Percentiles rank a stretch among this genome's conserved stretches.
These are phyloP conservation scores for Boletus speciosus DNA, from an alignment of 768 basidiomycete genomes.

Conservation along the genomic window DNA sequence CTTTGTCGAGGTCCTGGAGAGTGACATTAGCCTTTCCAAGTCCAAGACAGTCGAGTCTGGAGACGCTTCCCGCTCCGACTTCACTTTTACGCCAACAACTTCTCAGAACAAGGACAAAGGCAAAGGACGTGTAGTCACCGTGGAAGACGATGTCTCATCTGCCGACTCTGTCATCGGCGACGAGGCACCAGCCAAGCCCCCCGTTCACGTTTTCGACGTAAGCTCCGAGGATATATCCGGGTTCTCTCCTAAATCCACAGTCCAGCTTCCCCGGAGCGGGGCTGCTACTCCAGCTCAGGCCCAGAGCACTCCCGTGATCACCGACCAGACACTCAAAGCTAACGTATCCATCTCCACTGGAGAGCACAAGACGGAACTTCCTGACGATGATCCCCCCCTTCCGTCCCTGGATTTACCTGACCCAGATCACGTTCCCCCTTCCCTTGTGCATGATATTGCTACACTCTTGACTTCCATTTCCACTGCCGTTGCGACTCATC, in stretches of 20 bases:
- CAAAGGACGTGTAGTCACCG: slow-evolving; percentile 28
- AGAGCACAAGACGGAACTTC: slow-evolving; percentile 10
- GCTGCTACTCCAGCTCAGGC: slow-evolving; percentile 33
- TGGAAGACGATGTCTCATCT: slow-evolving; percentile 36
- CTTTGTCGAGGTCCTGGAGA: slow-evolving; percentile 57
- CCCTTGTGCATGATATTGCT: slow-evolving; percentile 64
- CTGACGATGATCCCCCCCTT: slow-evolving; percentile 46
- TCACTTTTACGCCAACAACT: slow-evolving; percentile 13
- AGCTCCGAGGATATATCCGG: slow-evolving; percentile 27
- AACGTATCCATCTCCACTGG: slow-evolving; percentile 4
- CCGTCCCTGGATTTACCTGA: slow-evolving; percentile 41
- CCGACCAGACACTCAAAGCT: slow-evolving; percentile 20
- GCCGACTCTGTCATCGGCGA: slow-evolving; percentile 39
- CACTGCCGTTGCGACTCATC: slow-evolving; percentile 57
- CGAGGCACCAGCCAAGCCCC: slow-evolving; percentile 50
- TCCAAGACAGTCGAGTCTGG: slow-evolving; percentile 30
- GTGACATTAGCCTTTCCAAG: slow-evolving; percentile 35
- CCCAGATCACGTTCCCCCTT: slow-evolving; percentile 32
- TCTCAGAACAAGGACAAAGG: slow-evolving; percentile 50
- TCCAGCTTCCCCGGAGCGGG: slow-evolving; percentile 18
- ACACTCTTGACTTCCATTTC: slow-evolving; percentile 54
- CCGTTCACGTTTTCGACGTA: slow-evolving; percentile 57
- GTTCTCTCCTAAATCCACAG: slow-evolving; percentile 13
- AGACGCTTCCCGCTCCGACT: slow-evolving; percentile 28
- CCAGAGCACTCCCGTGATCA: slow-evolving; percentile 40